Evolutionary conservation across 768 basidiomycete species (phyloP), one percentile per base, ranked within the genome.

Genomic region (Leccinum aurantiacum): DNA sequence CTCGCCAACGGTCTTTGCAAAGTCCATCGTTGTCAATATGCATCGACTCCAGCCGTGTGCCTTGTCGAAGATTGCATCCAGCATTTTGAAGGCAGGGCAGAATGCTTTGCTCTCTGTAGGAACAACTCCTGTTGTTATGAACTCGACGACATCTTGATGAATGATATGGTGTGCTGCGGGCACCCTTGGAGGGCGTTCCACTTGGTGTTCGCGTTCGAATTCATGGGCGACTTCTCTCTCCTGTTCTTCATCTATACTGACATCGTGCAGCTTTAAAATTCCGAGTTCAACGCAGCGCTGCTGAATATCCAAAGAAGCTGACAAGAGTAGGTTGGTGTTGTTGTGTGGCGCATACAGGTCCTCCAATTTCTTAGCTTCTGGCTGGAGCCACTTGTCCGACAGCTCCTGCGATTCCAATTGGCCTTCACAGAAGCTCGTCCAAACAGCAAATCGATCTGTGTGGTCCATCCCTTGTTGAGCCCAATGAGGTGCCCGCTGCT

Each of bases 211-310:
- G 46, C 22, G 46, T 47, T 47, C 46, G 22, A 17, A 1, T 61
- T 81, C 79, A 35, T 78, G 77, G 3, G 60, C 63, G 8, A 81
- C 69, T 58, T 82, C 79, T 38, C 79, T 67, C 63, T 81, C 80
- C 58, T 81, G 79, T 56, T 82, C 80, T 59, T 82, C 79, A 37
- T 75, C 75, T 60, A 78, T 60, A 29, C 56, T 63, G 17, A 54
- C 59, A 46, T 69, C 60, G 14, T 15, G 35, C 35, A 37, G 35
- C 13, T 15, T 37, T 2, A 37, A 37, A 7, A 74, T 24, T 1
- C 78, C 77, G 11, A 80, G 68, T 11, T 59, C 25, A 8, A 48
- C 17, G 17, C 71, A 68, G 33, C 71, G 72, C 17, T 73, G 57
- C 1, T 53, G 61, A 33, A 80, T 65, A 3, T 63, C 65, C 2